These are phyloP conservation scores for Talaromyces borbonicus DNA, from an alignment of 495 filamentous ascomycete genomes.

Conservation along the genomic window DNA sequence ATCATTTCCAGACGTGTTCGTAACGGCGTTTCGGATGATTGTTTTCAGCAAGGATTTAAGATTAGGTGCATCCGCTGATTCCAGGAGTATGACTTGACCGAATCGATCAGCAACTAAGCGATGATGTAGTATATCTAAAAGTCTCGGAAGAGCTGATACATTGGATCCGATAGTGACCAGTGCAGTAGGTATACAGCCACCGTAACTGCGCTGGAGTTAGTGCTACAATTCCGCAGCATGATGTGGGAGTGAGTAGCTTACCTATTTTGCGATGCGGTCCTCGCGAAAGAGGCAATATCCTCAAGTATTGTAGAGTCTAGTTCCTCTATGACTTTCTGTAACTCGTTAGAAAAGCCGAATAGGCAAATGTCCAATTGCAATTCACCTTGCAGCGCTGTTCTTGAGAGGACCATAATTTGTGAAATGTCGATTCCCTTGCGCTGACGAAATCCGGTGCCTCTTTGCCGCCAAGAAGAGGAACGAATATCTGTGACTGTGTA, in stretches of 20 bases:
- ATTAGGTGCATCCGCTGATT: constrained; percentile 70
- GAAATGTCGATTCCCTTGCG: constrained; percentile 52
- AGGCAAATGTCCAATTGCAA: no score
- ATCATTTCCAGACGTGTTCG: constrained; percentile 41
- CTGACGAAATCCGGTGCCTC: constrained; percentile 44
- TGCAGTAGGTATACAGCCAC: constrained; percentile 59
- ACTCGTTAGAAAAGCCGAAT: constrained; percentile 10
- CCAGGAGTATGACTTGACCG: constrained; percentile 55
- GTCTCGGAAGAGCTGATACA: constrained; percentile 61
- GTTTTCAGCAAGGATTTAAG: constrained; percentile 75
- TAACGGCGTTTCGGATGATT: constrained; percentile 62
- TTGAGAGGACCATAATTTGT: constrained; percentile 56
- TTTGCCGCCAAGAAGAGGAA: constrained; percentile 50
- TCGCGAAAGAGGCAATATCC: constrained; percentile 58
- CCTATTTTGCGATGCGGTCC: constrained; percentile 35
- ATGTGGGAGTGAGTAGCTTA: constrained; percentile 13
- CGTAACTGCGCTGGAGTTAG: constrained; percentile 24
- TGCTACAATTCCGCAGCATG: background rate
- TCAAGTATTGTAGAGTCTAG: constrained; percentile 48
- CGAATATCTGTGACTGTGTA: constrained; percentile 32
- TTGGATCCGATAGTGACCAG: constrained; percentile 83
- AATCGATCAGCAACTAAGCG: constrained; percentile 35
- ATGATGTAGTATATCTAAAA: constrained; percentile 58
- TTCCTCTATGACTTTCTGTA: constrained; percentile 28
- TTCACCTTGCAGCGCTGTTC: constrained; percentile 60